Evolutionary conservation across 768 basidiomycete species (phyloP).

Genomic region (Dioszegia aurantiaca): DNA sequence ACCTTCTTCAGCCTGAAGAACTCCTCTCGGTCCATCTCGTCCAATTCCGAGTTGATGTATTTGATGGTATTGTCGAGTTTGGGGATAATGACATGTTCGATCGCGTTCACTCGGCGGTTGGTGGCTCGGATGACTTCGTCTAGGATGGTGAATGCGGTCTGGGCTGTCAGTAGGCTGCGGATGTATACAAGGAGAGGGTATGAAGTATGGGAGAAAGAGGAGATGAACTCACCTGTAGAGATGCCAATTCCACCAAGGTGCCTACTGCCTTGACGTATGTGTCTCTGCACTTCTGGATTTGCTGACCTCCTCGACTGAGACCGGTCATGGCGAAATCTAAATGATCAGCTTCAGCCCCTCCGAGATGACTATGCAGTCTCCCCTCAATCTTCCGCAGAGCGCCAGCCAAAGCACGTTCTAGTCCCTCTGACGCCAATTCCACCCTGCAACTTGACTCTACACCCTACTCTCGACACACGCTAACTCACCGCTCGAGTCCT

Average conservation of each 20-base stretch:
- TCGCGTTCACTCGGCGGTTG: slow-evolving; percentile 96
- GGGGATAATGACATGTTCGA: slow-evolving; percentile 95
- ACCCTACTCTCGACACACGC: no score
- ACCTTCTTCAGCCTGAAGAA: slow-evolving; percentile 85
- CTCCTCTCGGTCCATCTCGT: slow-evolving; percentile 87
- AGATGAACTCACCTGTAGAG: slow-evolving; percentile 58
- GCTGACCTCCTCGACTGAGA: slow-evolving; percentile 92
- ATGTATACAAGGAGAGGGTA: neutral
- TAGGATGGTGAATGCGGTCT: slow-evolving; percentile 96
- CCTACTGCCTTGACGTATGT: slow-evolving; percentile 97
- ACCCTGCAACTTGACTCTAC: neutral
- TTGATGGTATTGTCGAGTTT: slow-evolving; percentile 94
- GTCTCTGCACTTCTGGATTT: slow-evolving; percentile 89
- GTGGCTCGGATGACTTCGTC: slow-evolving; percentile 99
- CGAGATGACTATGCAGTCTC: no score
- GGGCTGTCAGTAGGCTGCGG: slow-evolving; percentile 42
- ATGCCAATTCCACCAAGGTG: slow-evolving; percentile 94
- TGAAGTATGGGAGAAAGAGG: neutral
- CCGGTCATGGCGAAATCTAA: slow-evolving; percentile 95
- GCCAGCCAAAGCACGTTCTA: no score
- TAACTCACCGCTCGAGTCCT: slow-evolving; percentile 68
- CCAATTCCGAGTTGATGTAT: slow-evolving; percentile 93
- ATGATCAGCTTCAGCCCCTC: neutral
- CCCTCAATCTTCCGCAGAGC: no score
- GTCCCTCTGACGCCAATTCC: no score